These are phyloP conservation scores for Cryoendolithus antarcticus DNA, from an alignment of 2,329 filamentous ascomycete genomes.

Conservation along the genomic window DNA sequence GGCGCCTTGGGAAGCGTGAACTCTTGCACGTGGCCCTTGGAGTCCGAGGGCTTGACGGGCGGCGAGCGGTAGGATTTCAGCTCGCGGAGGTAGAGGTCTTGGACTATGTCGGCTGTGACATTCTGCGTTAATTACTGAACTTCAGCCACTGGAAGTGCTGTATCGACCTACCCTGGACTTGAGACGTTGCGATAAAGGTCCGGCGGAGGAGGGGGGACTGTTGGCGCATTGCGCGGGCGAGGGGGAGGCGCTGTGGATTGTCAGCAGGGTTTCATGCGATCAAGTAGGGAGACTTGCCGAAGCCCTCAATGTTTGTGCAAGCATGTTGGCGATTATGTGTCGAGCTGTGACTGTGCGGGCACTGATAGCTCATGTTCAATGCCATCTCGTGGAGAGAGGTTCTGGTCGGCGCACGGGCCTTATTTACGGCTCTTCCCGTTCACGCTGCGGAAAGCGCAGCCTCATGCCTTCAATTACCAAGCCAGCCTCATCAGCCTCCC, in stretches of 20 bases:
- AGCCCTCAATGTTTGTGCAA: slow-evolving; percentile 49
- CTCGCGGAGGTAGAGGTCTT: slow-evolving; percentile 94
- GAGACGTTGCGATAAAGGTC: slow-evolving; percentile 50
- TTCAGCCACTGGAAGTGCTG: background rate
- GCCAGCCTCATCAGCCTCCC: slow-evolving; percentile 1
- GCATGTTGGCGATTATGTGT: slow-evolving; percentile 32
- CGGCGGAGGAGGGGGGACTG: slow-evolving; percentile 44
- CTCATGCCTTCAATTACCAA: slow-evolving; percentile 1
- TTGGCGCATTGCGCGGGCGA: slow-evolving; percentile 48
- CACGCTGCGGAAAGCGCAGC: background rate
- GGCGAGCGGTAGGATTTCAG: slow-evolving; percentile 89
- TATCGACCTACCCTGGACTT: slow-evolving; percentile 44
- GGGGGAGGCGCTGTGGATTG: slow-evolving; percentile 43
- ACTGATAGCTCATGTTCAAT: too few relatives aligned
- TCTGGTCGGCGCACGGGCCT: too few relatives aligned
- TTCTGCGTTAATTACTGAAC: background rate
- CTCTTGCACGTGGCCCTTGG: slow-evolving; percentile 81
- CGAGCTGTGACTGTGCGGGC: background rate
- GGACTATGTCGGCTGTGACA: slow-evolving; percentile 75
- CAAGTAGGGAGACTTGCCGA: slow-evolving; percentile 33
- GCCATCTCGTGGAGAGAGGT: too few relatives aligned
- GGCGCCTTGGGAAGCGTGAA: slow-evolving; percentile 73
- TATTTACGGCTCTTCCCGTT: background rate
- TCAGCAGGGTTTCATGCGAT: slow-evolving; percentile 17
- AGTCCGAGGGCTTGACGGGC: slow-evolving; percentile 70